Evolutionary conservation across 805 yeast genomes (phyloP).

Genomic region (Saccharomycopsis oosterbeekiorum): DNA sequence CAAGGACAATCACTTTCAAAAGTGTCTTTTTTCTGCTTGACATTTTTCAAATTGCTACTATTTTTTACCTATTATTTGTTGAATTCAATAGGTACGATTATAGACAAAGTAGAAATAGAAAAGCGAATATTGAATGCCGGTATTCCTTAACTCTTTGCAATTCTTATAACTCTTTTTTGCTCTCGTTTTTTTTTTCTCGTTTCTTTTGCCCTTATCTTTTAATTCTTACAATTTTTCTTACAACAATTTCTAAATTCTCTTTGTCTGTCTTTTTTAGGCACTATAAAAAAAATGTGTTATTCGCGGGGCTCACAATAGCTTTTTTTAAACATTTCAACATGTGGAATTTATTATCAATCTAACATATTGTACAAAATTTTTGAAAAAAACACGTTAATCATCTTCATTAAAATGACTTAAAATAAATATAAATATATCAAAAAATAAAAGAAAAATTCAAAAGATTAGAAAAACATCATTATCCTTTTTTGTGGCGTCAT

Average conservation of each 20-base stretch:
- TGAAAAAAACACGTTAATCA: background rate
- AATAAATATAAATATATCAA: too few relatives aligned
- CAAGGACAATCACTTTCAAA: constrained; percentile 80
- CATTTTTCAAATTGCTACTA: constrained; percentile 17
- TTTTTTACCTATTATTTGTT: background rate
- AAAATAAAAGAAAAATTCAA: background rate
- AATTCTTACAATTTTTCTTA: background rate
- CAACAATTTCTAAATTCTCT: background rate
- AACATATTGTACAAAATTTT: background rate
- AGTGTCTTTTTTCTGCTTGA: constrained; percentile 57
- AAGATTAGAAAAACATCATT: background rate
- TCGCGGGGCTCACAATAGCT: background rate
- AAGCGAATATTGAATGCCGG: too few relatives aligned
- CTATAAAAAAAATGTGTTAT: background rate
- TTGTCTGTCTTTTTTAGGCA: background rate
- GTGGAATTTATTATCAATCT: background rate
- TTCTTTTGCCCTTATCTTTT: background rate
- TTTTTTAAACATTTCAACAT: background rate
- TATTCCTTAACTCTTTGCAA: too few relatives aligned
- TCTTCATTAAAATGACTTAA: too few relatives aligned
- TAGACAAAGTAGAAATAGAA: too few relatives aligned
- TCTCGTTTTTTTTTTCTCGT: background rate
- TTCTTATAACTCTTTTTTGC: background rate
- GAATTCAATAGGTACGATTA: too few relatives aligned
- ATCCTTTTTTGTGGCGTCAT: background rate